These are phyloP conservation scores for Ceratocystiopsis brevicomis DNA, from an alignment of 2,329 filamentous ascomycete genomes.

Conservation along the genomic window DNA sequence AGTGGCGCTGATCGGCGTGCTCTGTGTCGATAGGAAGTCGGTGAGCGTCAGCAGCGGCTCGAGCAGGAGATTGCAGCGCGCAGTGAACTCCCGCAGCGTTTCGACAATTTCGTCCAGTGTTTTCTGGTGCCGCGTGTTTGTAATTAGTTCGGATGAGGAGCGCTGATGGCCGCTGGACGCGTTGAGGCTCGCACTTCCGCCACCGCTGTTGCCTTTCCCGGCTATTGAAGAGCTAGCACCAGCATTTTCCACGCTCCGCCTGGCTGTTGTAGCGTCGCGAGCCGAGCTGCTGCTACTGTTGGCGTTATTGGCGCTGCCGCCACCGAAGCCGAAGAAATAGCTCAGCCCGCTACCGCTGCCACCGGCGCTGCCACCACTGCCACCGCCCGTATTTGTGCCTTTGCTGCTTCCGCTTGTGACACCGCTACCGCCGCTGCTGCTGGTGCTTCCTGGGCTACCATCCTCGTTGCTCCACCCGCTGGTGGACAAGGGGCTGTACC, in stretches of 20 bases:
- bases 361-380: neutral
- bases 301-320: slow-evolving; percentile 30
- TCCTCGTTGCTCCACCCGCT: slow-evolving; percentile 48
- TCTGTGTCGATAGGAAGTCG: slow-evolving; percentile 81
- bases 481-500: slow-evolving; percentile 79
- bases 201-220: slow-evolving; percentile 1
- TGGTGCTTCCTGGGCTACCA: slow-evolving; percentile 13
- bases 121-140: slow-evolving; percentile 65
- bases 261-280: slow-evolving; percentile 3
- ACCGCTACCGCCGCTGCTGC: slow-evolving; percentile 4
- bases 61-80: slow-evolving; percentile 75
- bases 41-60: slow-evolving; percentile 79
- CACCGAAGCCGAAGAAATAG: slow-evolving; percentile 46
- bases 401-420: slow-evolving; percentile 42
- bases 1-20: slow-evolving; percentile 76
- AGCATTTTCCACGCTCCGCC: slow-evolving; percentile 13
- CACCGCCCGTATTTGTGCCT: no score
- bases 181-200: slow-evolving; percentile 8
- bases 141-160: slow-evolving; percentile 27
- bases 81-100: slow-evolving; percentile 75
- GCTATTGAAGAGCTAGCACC: slow-evolving; percentile 3
- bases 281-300: neutral
- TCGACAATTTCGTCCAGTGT: slow-evolving; percentile 95
- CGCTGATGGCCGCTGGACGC: slow-evolving; percentile 19
- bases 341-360: slow-evolving; percentile 6